Base-by-base conservation (phyloP, 805 yeast species). In the Candida dajiaensis region DNA sequence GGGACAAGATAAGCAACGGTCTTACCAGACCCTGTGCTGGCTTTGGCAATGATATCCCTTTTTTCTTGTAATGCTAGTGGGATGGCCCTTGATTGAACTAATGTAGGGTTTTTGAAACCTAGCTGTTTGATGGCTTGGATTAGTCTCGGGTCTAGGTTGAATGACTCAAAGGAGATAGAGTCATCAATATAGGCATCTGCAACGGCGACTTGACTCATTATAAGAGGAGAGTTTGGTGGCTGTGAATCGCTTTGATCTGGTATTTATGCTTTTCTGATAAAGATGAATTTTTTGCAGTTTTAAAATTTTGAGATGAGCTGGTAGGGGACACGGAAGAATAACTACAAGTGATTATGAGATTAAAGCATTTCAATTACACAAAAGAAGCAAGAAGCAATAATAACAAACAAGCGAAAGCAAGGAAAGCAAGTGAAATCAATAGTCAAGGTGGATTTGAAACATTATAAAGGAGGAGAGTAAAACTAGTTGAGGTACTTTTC, bases 1-100 rank as follows among this genome's bases (percentile, higher is more conserved):
- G 99, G 99, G 42, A 92, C 76, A 52, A 84, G 68, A 62, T 92
- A 92, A 1, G 97, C 95, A 11, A 88, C 86, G 0, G 98, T 92
- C 66, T 92, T 92, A 53, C 98, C 98, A 9, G 96, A 85, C 4
- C 99, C 99, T 0, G 99, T 92, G 22, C 88, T 81, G 7, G 98
- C 97, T 62, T 86, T 83, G 35, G 97, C 97, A 41, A 92, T 84
- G 52, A 92, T 85, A 63, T 92, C 97, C 69, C 89, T 83, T 61
- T 84, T 86, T 55, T 92, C 94, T 53, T 88, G 85, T 44, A 94
- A 68, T 1, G 99, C 97, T 42, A 94, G 69, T 38, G 95, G 96
- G 49, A 94, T 88, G n/a, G 96, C 85, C 61, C 82, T 83, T 9
- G 95, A 77, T 68, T 94, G 99, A 45, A 94, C 85, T 47, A 89